Evolutionary conservation across 805 yeast species (phyloP).

Genomic region (Starmerella apis): DNA sequence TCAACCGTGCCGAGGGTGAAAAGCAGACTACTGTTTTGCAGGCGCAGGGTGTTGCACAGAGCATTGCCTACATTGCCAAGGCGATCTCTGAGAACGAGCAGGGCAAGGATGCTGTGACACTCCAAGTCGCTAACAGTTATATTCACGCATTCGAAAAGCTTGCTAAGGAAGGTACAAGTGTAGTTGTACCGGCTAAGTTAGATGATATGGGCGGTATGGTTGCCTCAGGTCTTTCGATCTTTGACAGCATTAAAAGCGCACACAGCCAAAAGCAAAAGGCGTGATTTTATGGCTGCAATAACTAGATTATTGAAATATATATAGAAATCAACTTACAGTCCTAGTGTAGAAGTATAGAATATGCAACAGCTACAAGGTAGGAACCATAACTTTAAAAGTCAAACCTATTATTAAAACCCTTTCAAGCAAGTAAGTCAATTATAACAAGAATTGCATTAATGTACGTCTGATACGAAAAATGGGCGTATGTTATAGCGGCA

Average conservation of each 20-base stretch:
- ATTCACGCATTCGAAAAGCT: slow-evolving; percentile 70
- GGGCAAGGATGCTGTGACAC: slow-evolving; percentile 63
- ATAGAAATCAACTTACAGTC: too few species aligned
- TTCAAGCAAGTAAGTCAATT: neutral
- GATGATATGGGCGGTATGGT: slow-evolving; percentile 65
- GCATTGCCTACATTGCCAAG: slow-evolving; percentile 51
- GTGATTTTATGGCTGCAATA: neutral
- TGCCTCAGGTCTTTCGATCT: slow-evolving; percentile 67
- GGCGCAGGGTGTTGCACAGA: slow-evolving; percentile 75
- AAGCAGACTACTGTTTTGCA: slow-evolving; percentile 58
- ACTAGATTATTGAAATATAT: too few species aligned
- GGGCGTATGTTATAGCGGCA: too few species aligned
- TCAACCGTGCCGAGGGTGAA: slow-evolving; percentile 77
- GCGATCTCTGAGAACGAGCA: slow-evolving; percentile 61
- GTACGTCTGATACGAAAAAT: too few species aligned
- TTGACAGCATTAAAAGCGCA: slow-evolving; percentile 39
- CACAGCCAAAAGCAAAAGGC: neutral
- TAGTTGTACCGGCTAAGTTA: slow-evolving; percentile 65
- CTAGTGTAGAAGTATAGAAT: too few species aligned
- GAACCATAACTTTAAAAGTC: too few species aligned
- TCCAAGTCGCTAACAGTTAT: slow-evolving; percentile 75
- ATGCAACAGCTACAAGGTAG: too few species aligned
- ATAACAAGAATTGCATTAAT: too few species aligned
- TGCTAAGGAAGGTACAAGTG: slow-evolving; percentile 71
- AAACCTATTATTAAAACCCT: too few species aligned